phyloP scores from a whole-genome alignment of 495 filamentous ascomycete genomes.

The Aspergillus ostianus region DNA sequence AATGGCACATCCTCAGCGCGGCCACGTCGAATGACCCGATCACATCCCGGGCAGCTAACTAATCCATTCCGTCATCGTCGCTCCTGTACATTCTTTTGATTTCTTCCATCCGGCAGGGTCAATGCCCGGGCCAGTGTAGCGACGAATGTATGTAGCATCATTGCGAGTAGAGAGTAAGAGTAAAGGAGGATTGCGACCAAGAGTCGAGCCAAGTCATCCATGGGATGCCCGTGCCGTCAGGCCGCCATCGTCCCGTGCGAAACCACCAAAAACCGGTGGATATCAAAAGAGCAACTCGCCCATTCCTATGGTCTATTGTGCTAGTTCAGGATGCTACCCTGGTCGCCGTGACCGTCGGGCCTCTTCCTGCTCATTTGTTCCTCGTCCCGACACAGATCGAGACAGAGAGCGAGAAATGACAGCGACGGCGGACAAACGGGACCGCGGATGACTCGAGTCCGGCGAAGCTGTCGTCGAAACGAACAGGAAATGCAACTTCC shows the following conservation, averaged over 20 bases:
- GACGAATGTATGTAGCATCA: too few relatives aligned
- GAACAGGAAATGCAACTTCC: background rate
- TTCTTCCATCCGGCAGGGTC: background rate
- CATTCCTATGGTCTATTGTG: background rate
- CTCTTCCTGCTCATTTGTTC: background rate
- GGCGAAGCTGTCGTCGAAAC: background rate
- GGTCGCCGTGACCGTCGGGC: too few relatives aligned
- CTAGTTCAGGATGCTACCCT: too few relatives aligned
- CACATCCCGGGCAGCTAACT: conserved; percentile 21
- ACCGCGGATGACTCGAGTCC: background rate
- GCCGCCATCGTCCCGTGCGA: background rate
- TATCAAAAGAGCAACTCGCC: background rate
- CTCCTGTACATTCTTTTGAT: background rate
- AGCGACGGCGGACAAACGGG: background rate
- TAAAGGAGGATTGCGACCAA: too few relatives aligned
- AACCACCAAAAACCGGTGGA: background rate
- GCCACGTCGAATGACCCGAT: conserved; percentile 32
- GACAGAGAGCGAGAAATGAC: too few relatives aligned
- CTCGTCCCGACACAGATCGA: too few relatives aligned
- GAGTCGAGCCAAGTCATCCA: background rate
- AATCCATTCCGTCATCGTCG: background rate
- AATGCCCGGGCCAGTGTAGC: background rate
- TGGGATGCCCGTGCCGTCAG: background rate
- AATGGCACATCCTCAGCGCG: conserved; percentile 25
- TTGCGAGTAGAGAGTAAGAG: too few relatives aligned